A percentile compares a stretch with the other conserved stretches of the same genome.
These are phyloP conservation scores for Naganishia albida DNA, from an alignment of 1,284 basidiomycete genomes.

Conservation along the genomic window DNA sequence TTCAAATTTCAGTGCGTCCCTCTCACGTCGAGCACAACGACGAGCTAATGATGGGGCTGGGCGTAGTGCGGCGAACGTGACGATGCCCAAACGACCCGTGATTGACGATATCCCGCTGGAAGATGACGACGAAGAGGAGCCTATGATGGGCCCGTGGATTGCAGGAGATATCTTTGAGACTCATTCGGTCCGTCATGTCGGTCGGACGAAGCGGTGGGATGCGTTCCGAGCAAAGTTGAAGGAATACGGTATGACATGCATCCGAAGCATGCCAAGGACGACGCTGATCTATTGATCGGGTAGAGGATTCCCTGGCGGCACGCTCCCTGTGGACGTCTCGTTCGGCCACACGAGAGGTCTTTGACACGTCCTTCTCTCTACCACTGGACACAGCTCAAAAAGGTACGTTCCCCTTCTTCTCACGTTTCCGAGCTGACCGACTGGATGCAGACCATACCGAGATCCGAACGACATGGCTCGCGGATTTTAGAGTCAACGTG, in stretches of 20 bases:
- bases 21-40: background rate
- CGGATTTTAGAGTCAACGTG: conserved; percentile 37
- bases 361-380: conserved; percentile 32
- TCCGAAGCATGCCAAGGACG: too few species aligned
- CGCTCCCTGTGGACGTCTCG: conserved; percentile 35
- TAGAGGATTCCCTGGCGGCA: conserved; percentile 33
- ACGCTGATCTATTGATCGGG: background rate
- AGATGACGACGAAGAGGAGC: background rate
- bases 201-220: background rate
- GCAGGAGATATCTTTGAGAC: background rate
- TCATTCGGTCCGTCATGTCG: background rate
- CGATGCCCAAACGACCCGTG: conserved; percentile 18
- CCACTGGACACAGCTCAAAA: background rate
- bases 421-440: conserved; percentile 2
- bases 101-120: background rate
- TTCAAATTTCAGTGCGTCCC: conserved; percentile 38
- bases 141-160: background rate
- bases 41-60: background rate
- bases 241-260: conserved; percentile 35
- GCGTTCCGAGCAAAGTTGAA: conserved; percentile 31
- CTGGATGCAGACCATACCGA: background rate
- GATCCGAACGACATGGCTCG: conserved; percentile 26
- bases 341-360: conserved; percentile 36
- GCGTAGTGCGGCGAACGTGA: conserved; percentile 21
- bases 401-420: conserved; percentile 1